phyloP scores from a whole-genome alignment of 805 yeast genomes.

The Torulaspora microellipsoides region DNA sequence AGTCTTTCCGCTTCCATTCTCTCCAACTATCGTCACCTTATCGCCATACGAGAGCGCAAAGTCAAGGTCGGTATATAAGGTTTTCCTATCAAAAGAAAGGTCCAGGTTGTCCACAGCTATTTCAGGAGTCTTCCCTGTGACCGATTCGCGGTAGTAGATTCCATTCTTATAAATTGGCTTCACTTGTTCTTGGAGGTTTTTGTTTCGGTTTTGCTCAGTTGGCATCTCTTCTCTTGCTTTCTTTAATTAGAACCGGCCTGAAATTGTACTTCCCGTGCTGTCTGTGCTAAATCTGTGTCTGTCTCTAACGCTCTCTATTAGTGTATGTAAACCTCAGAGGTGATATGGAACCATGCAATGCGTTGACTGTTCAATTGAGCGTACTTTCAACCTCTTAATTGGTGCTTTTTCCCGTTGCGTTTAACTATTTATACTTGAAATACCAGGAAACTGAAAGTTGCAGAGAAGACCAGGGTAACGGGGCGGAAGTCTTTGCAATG shows the following conservation, averaged over 20 bases:
- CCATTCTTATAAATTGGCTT: constrained; percentile 11
- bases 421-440: too few relatives aligned
- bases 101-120: constrained; percentile 10
- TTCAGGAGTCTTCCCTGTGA: constrained; percentile 14
- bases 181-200: constrained; percentile 3
- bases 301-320: not conserved
- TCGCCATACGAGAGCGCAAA: constrained; percentile 14
- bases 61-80: constrained; percentile 14
- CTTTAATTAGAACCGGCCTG: not conserved
- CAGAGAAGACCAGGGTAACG: too few relatives aligned
- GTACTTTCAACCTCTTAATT: not conserved
- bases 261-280: not conserved
- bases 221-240: not conserved
- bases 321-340: not conserved
- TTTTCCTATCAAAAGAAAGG: constrained; percentile 12
- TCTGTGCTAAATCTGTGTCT: not conserved
- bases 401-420: too few relatives aligned
- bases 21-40: constrained; percentile 44
- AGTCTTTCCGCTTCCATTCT: constrained; percentile 49
- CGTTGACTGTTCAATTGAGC: not conserved
- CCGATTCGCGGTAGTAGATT: constrained; percentile 11
- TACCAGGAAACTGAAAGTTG: too few relatives aligned
- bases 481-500: too few relatives aligned
- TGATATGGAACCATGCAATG: not conserved
- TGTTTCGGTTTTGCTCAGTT: constrained; percentile 2